Evolutionary conservation across 495 filamentous ascomycete species (phyloP), one percentile per base, ranked within the genome.

Genomic region (Trichoderma virens): DNA sequence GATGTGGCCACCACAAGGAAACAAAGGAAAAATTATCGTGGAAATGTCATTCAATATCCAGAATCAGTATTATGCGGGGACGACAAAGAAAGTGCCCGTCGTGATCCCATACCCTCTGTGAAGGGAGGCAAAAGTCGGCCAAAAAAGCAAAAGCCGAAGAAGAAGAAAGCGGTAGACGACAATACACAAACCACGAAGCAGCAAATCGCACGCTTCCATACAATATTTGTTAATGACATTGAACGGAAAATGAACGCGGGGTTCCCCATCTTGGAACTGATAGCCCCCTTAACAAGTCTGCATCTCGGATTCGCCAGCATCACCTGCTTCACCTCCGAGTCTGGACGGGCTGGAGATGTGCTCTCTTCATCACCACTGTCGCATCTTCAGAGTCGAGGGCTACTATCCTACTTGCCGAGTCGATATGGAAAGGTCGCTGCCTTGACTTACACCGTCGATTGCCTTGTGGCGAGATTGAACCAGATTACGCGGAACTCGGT

Each of bases 21-120:
- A 31, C 62, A 63, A 16, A 62, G 64, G 38, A 67, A 68, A 13
- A 69, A 66, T 18, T 73, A 69, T 60, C 70, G 71, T 16, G 67
- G 71, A 59, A 76, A 76, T 59, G 65, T 68, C 13, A 61, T 66
- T 20, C 71, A 72, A 56, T 69, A 64, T 35, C 72, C 72, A 6
- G 45, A 69, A 5, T 67, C 65, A 27, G 28, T 62, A 5, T 38
- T 63, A 31, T 51, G 65, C n/a, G 35, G 35, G 3, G 14, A 51
- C 18, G 20, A 51, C 20, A 3, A 16, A 4, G 18, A 51, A 5
- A n/a, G n/a, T 51, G 45, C 38, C 18, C 23, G 45, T 20, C 8
- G 18, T 20, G 43, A 5, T 18, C 43, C 1, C 14, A n/a, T n/a
- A n/a, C 43, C 35, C 38, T 11, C 38, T 41, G 38, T 11, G n/a